phyloP scores from a whole-genome alignment of 331 rosid species.

The Arachis monticola region DNA sequence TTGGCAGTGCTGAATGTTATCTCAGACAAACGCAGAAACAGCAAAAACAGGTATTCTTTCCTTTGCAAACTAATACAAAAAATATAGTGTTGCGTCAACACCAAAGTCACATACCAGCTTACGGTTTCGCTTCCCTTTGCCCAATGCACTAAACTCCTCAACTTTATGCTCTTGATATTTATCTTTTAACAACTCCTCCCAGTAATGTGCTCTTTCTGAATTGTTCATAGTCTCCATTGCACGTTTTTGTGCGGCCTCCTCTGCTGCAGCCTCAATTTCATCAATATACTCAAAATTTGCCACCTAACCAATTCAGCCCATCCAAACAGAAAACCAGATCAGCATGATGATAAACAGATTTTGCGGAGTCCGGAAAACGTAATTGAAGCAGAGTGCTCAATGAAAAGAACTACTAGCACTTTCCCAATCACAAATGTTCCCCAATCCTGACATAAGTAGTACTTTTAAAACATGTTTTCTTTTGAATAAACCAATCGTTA shows the following conservation, averaged over 20 bases:
- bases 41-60: constrained; percentile 17
- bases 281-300: constrained; percentile 98
- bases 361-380: neutral
- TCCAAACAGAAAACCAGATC: constrained; percentile 24
- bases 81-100: constrained; percentile 2
- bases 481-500: neutral
- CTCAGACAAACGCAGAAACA: constrained; percentile 28
- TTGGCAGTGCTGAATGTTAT: constrained; percentile 9
- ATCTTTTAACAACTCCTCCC: constrained; percentile 95
- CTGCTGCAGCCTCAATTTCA: constrained; percentile 75
- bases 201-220: constrained; percentile 71
- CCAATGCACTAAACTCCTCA: constrained; percentile 89
- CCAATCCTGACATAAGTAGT: constrained; percentile 8
- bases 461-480: neutral
- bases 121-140: constrained; percentile 96
- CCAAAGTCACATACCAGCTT: constrained; percentile 66
- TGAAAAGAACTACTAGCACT: constrained; percentile 22
- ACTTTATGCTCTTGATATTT: constrained; percentile 84
- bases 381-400: constrained; percentile 13
- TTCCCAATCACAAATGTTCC: neutral
- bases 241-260: constrained; percentile 74
- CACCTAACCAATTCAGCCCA: constrained; percentile 57
- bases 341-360: neutral
- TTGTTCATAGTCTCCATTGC: constrained; percentile 52
- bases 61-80: constrained; percentile 10